Evolutionary conservation across 1,139 yeast genomes (phyloP).

Genomic region (Debaryomyces fabryi): DNA sequence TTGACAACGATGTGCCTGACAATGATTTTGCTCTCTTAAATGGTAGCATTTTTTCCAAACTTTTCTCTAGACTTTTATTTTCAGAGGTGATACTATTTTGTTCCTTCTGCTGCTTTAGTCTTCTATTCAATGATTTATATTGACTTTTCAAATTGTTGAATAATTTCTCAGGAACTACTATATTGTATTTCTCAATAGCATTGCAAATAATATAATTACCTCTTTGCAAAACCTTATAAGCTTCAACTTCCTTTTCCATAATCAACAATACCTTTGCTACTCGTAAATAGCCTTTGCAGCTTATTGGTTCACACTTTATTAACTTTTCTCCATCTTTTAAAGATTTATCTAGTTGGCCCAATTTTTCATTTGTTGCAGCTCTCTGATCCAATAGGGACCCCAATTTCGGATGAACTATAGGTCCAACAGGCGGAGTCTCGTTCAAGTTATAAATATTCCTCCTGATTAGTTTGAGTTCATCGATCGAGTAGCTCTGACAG

Average conservation of each 20-base stretch:
- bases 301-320: constrained; percentile 52
- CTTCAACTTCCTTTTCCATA: constrained; percentile 37
- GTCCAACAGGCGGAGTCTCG: constrained; percentile 33
- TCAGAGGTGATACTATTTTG: background rate
- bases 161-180: constrained; percentile 31
- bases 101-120: constrained; percentile 21
- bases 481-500: constrained; percentile 18
- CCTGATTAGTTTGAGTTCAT: constrained; percentile 23
- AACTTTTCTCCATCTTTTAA: constrained; percentile 47
- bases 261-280: constrained; percentile 46
- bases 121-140: constrained; percentile 26
- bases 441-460: constrained; percentile 20
- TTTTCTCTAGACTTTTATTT: constrained; percentile 13
- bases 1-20: background rate
- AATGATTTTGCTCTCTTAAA: constrained; percentile 13
- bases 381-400: constrained; percentile 47
- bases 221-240: constrained; percentile 42
- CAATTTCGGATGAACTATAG: constrained; percentile 28
- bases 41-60: constrained; percentile 20
- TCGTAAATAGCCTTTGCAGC: constrained; percentile 63
- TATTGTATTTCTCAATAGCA: constrained; percentile 25
- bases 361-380: constrained; percentile 61
- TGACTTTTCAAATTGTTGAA: constrained; percentile 28
- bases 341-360: constrained; percentile 43
- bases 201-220: constrained; percentile 42